Evolutionary conservation across 331 rosid genomes (phyloP), one percentile per base, ranked within the genome.

Genomic region (Rhamnella rubrinervis): DNA sequence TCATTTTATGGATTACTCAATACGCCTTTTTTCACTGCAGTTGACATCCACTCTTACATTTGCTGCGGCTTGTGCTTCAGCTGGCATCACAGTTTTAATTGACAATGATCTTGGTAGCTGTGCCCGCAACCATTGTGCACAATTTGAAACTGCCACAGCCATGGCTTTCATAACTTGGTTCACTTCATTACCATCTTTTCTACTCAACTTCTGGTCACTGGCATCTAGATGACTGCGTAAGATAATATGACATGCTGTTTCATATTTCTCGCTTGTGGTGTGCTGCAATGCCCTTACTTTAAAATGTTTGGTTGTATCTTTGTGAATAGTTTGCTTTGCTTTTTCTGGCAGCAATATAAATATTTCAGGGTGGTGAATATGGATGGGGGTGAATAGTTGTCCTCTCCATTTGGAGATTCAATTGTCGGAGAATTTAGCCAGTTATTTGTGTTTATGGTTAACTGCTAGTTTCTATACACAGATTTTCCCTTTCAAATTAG

Each of bases 51-150:
- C 90, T 16, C 97, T 90, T 62, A 86, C 83, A 71, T 93, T 90
- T 68, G 96, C 98, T 2, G 98, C 96, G 62, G 97, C 98, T 8
- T 90, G 98, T 85, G 96, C 98, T 73, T 90, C 93, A 60, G 96
- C 96, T 4, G 98, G 98, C 39, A 90, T 93, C 81, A 90, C 98
- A 14, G 97, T 93, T 69, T 89, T 93, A 13, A 93, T 90, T 23
- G 97, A 93, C 55, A 93, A 90, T 66, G 96, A 93, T 77, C 85
- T 90, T 40, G 85, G 57, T 65, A 72, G 78, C 67, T 93, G 98
- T 75, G 62, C 77, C 28, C 57, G 66, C 49, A 88, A 86, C 64
- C 88, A 90, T 63, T 93, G 97, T 76, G 84, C 79, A 18, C 92
- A 90, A 74, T 87, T 93, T 44, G 90, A 90, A 85, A 82, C 88